phyloP scores from a whole-genome alignment of 2,329 filamentous ascomycete species.

The Ascochyta rabiei region DNA sequence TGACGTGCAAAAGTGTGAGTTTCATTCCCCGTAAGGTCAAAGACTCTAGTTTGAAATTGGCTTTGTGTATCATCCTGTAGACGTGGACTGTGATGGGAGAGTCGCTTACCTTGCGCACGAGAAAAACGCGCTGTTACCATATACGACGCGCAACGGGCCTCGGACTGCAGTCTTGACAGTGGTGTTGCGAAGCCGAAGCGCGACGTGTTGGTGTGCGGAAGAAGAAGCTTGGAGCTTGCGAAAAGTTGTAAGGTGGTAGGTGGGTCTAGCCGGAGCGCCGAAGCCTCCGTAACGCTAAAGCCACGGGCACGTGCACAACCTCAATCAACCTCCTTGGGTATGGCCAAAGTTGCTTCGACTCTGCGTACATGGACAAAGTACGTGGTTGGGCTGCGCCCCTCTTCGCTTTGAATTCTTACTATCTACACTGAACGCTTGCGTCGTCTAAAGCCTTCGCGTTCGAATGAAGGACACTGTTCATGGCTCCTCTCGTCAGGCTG shows the following conservation, averaged over 20 bases:
- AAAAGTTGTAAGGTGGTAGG: constrained; percentile 23
- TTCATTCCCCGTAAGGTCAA: constrained; percentile 53
- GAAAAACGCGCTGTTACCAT: neutral
- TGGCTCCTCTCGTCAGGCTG: neutral
- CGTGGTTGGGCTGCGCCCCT: neutral
- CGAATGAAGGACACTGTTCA: neutral
- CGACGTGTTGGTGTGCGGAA: constrained; percentile 4
- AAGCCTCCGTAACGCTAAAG: constrained; percentile 22
- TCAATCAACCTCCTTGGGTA: neutral
- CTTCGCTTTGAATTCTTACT: neutral
- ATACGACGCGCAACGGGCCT: neutral
- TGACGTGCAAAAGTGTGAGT: constrained; percentile 52
- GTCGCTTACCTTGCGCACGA: constrained; percentile 21
- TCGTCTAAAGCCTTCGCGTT: neutral
- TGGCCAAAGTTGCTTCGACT: neutral
- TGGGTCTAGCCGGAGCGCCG: constrained; percentile 23
- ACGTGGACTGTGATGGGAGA: constrained; percentile 11
- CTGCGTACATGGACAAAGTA: neutral
- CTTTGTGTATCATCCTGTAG: constrained; percentile 51
- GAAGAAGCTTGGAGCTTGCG: constrained; percentile 7
- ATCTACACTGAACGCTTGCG: neutral
- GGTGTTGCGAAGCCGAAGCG: constrained; percentile 1
- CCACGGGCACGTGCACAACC: constrained; percentile 1
- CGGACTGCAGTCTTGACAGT: neutral
- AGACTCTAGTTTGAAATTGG: constrained; percentile 55